Base-by-base conservation (phyloP, 805 yeast genomes). In the Jamesozyma hellenica region DNA sequence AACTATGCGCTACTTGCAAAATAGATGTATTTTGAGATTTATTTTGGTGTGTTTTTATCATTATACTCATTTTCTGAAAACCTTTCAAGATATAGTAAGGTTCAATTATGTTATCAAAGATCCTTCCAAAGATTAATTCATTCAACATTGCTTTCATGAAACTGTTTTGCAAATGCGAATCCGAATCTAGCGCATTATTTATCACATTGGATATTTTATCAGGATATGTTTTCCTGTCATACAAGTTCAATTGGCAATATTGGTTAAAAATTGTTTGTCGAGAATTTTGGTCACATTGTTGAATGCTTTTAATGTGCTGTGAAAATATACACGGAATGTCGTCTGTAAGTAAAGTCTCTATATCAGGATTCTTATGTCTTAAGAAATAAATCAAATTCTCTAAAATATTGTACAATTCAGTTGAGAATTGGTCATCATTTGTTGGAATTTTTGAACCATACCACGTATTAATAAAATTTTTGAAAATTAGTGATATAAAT, bases 361-460 rank as follows among this genome's bases (percentile, higher is more conserved):
- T 43, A 17, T 49, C 40, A 9, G 49, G 35, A 18, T 27, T 21
- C 15, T 40, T 45, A 3, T 13, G 10, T 13, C n/a, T 16, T 8
- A 46, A 9, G 34, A 35, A 41, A 5, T 34, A 16, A 14, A 48
- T 29, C 3, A 46, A 18, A 8, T 33, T 35, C 15, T 55, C 43
- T 12, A 53, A 26, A 6, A 49, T 13, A 19, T 50, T 38, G 21
- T 48, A 53, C 10, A 56, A 7, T 19, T 42, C 40, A 1, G 28
- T 41, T 14, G 49, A 28, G 16, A 59, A 49, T 29, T 52, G 49
- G 15, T 45, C 48, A 35, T 55, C 55, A 4, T 44, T 18, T 1
- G 60, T 48, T 8, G 56, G 53, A 4, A 59, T 50, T 39, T 55
- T 59, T n/a, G 42, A 27, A 12, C 62, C 62, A 40, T 57, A 57